Evolutionary conservation across 345 rosid species (phyloP), one percentile per base, ranked within the genome.

Genomic region (Turnera subulata): DNA sequence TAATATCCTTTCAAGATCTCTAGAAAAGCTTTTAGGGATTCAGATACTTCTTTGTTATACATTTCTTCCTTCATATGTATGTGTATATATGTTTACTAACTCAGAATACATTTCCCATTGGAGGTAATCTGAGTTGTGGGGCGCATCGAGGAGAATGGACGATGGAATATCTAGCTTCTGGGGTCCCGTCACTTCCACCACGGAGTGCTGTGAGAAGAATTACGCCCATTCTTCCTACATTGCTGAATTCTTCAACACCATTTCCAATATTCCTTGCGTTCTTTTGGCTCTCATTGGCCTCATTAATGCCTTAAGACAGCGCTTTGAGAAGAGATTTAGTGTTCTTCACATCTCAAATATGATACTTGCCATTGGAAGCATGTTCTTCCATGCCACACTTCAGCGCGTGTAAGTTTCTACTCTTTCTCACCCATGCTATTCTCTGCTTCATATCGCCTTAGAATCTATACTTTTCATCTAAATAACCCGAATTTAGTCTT

Each of bases 311-410:
- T 50, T 88, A 38, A 79, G 89, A 53, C 96, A 88, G 58, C 81
- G 84, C 22, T 91, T 88, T 58, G 97, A 91, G 83, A 91, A 85
- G 82, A 83, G 97, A 68, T 88, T 91, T 66, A 83, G 83, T 68
- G 67, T 91, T 51, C 94, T 91, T 56, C 94, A 91, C 69, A 68
- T 91, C 16, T 91, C 96, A 4, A 91, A 91, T 67, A 83, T 91
- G 82, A 76, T 77, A 37, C 95, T 91, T 61, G 87, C 83, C 55
- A 79, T 83, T 11, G 97, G 97, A 48, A 91, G 97, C 84, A 83
- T 91, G 93, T 68, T 88, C 46, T 85, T 80, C 78, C 97, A 88
- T 61, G 83, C 89, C 64, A 80, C 97, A 11, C 63, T 91, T 69
- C 96, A 80, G 40, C 84, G 71, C 25, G 66, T 79, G 97, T 91